Base-by-base conservation (phyloP, 768 basidiomycete species). In the Obba rivulosa region DNA sequence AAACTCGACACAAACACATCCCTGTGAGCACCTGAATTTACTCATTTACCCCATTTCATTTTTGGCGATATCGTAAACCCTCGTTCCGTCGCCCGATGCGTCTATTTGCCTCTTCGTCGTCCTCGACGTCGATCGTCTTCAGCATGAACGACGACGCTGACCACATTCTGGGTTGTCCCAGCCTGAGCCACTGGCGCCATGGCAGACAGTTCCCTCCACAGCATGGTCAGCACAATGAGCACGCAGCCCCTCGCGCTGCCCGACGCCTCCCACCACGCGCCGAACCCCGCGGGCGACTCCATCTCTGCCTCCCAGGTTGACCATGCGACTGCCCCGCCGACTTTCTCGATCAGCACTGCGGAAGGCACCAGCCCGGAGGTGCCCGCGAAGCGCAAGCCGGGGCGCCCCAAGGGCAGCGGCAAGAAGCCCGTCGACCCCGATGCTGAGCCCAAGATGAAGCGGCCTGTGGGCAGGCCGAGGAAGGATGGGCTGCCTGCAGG, bases 401-500 rank as follows among this genome's bases (percentile, higher is more conserved):
- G 87, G 2, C 72, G 87, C 25, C 87, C 87, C 4, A 87, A 87
- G 61, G 87, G 87, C 31, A 87, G 84, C 58, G 85, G 83, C 11
- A 87, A 85, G 69, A 90, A 89, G 61, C 64, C 68, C 31, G 65
- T 70, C 23, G 57, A 66, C 10, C 53, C 68, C 18, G 59, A 59
- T 18, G 48, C 64, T 0, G 69, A 74, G 2, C 72, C 77, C 22
- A 85, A 85, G 65, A 66, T 79, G 45, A 89, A 87, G 63, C 72
- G 88, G 39, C 88, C 88, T 14, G 87, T 90, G 2, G 88, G 88
- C 1, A 73, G 88, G 13, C 88, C 88, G 2, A 69, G 88, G 56
- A 88, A 90, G 64, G 87, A 90, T 56, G 88, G 88, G 0, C 75
- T 87, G 34, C 87, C 87, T 35, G 83, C 87, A 24, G 87, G 87